phyloP scores from a whole-genome alignment of 306 rosid genomes.

The Neltuma alba region DNA sequence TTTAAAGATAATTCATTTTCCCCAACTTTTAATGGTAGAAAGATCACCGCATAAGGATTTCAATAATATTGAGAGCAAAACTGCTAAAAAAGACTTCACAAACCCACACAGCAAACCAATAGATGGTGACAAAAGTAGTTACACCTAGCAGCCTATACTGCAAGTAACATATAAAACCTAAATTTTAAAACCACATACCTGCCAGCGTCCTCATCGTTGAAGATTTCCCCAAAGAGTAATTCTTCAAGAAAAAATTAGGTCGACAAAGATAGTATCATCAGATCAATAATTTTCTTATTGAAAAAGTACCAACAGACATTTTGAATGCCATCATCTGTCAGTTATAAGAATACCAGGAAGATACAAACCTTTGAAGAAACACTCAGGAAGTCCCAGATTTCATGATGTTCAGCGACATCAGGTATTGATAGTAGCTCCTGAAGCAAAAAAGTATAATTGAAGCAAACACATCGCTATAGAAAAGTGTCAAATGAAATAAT shows the following conservation, averaged over 20 bases:
- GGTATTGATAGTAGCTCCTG: constrained; percentile 96
- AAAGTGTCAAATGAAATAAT: constrained; percentile 12
- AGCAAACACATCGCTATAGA: constrained; percentile 11
- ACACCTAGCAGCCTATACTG: constrained; percentile 21
- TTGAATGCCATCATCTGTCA: constrained; percentile 14
- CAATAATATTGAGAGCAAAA: not conserved
- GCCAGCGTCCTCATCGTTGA: constrained; percentile 97
- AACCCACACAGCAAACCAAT: not conserved
- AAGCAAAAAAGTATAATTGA: constrained; percentile 35
- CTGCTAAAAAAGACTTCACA: constrained; percentile 15
- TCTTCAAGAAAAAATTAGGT: constrained; percentile 47
- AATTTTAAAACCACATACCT: constrained; percentile 59
- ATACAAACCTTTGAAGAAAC: constrained; percentile 82
- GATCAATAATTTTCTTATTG: constrained; percentile 31
- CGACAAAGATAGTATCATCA: constrained; percentile 27
- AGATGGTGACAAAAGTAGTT: constrained; percentile 14
- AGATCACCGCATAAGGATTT: not conserved
- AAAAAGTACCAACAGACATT: constrained; percentile 12
- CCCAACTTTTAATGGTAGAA: not conserved
- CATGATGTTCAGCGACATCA: constrained; percentile 91
- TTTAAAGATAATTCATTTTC: too few relatives aligned
- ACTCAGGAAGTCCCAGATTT: constrained; percentile 97
- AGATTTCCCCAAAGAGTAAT: constrained; percentile 89
- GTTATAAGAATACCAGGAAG: constrained; percentile 31
- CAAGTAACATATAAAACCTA: constrained; percentile 33